Percentiles rank a stretch among this genome's conserved stretches.
These are phyloP conservation scores for Podospora appendiculata DNA, from an alignment of 495 filamentous ascomycete species.

Conservation along the genomic window DNA sequence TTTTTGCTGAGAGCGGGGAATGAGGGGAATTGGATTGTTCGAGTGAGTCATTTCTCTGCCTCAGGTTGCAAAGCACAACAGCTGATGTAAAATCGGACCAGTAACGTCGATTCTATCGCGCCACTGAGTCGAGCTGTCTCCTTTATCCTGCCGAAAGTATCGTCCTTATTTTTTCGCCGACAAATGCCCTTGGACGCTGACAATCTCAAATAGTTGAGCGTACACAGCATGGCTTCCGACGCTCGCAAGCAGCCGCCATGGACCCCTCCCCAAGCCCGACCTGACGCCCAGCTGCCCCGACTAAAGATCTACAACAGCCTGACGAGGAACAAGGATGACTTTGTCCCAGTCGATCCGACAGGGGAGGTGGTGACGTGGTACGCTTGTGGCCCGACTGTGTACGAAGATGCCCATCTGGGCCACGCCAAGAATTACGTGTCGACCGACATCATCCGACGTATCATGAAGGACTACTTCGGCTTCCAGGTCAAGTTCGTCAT, in stretches of 20 bases:
- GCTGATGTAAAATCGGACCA: background rate
- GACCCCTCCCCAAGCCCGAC: slow-evolving; percentile 11
- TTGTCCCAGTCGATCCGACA: slow-evolving; percentile 56
- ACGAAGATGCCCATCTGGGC: slow-evolving; percentile 75
- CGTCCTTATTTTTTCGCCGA: background rate
- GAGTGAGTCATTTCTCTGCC: background rate
- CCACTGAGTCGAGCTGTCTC: background rate
- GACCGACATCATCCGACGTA: slow-evolving; percentile 71
- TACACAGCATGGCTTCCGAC: slow-evolving; percentile 13
- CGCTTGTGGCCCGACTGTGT: slow-evolving; percentile 73
- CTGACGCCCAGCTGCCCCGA: slow-evolving; percentile 16
- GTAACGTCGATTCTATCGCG: background rate
- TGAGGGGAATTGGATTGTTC: background rate
- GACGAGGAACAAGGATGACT: slow-evolving; percentile 57
- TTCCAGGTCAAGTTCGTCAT: slow-evolving; percentile 71
- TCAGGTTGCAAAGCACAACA: background rate
- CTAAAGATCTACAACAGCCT: slow-evolving; percentile 58
- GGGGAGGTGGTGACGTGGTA: slow-evolving; percentile 64
- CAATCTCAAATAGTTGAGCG: background rate
- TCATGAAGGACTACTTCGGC: slow-evolving; percentile 69
- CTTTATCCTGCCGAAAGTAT: background rate
- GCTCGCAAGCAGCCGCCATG: slow-evolving; percentile 19
- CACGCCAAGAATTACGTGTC: slow-evolving; percentile 74
- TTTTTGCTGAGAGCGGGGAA: background rate
- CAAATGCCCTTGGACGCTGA: slow-evolving; percentile 1